Base-by-base conservation (phyloP, 305 asterid genomes). In the Solanum hybrid region DNA sequence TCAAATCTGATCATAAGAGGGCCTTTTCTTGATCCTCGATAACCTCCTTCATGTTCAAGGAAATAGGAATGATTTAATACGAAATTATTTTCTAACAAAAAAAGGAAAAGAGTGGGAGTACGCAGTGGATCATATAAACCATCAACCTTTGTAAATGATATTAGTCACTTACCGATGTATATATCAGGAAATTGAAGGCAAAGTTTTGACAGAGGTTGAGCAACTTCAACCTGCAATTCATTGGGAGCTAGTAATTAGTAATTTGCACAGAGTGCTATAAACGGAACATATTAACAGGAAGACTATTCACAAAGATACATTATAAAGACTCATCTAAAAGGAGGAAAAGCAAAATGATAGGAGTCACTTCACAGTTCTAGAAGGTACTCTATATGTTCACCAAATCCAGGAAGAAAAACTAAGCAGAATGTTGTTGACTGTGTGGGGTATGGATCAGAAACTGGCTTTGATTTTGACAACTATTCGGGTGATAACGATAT, bases 11-110 rank as follows among this genome's bases (percentile, higher is more conserved):
- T 89, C 85, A 96, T 69, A 82, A 97, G 93, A 75, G 95, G 94
- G 14, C 96, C 97, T 61, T 93, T 94, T 91, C 98, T 97, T 76
- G 96, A 92, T 91, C 90, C 88, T 18, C 99, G 98, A 91, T 94
- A 93, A 69, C 94, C 94, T 74, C 98, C 98, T 96, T 87, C 76
- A 88, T 35, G 46, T 87, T 89, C 90, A 46, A 78, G 73, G 51
- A 91, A 88, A 81, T 16, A 67, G 6, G 33, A 20, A 73, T 3
- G n/a, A 34, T 37, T 71, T 84, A 88, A 71, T n/a, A 87, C n/a
- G 4, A 83, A 39, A 67, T 6, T 22, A 16, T 3, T 78, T 35
- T 35, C 29, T 78, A 36, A 64, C 64, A 4, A 7, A 33, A 1
- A 46, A 51, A 10, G 73, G 4, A 18, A 11, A 85, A 18, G 14